Percentiles rank a stretch among this genome's conserved stretches.
phyloP scores from a whole-genome alignment of 2,329 filamentous ascomycete genomes.

The Fusarium nurragi region DNA sequence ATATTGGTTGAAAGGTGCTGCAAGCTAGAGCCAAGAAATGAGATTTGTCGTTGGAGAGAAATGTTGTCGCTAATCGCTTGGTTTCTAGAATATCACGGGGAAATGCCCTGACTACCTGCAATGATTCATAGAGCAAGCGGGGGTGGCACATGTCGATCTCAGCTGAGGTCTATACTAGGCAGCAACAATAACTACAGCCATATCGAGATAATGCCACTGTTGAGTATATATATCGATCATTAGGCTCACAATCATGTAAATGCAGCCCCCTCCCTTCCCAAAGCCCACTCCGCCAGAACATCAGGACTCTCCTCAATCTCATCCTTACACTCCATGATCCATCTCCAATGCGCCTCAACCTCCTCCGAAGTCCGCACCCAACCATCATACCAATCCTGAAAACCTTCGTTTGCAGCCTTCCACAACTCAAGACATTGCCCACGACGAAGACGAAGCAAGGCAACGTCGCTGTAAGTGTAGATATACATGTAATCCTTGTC shows the following conservation, averaged over 20 bases:
- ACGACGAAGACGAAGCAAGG: neutral
- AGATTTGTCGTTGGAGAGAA: no score
- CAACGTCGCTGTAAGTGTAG: neutral
- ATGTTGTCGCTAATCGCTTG: no score
- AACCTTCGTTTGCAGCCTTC: neutral
- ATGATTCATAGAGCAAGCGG: no score
- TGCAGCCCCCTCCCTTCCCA: conserved; percentile 2
- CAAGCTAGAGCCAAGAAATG: no score
- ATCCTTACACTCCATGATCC: neutral
- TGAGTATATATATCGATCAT: no score
- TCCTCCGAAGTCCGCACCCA: neutral
- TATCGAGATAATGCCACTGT: no score
- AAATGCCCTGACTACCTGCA: no score
- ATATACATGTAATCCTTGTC: accelerated
- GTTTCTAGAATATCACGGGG: no score
- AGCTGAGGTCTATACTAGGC: no score
- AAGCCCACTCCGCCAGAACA: conserved; percentile 19
- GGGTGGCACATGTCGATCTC: no score
- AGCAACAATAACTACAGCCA: no score
- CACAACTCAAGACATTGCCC: neutral
- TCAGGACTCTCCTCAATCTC: conserved; percentile 17
- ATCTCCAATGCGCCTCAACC: conserved; percentile 12
- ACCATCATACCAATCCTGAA: neutral
- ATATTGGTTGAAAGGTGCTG: no score
- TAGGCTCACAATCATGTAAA: neutral